Percentiles rank a stretch among this genome's conserved stretches.
Conservation (phyloP, 1,284 basidiomycete species). For the Athelia sp. region DNA sequence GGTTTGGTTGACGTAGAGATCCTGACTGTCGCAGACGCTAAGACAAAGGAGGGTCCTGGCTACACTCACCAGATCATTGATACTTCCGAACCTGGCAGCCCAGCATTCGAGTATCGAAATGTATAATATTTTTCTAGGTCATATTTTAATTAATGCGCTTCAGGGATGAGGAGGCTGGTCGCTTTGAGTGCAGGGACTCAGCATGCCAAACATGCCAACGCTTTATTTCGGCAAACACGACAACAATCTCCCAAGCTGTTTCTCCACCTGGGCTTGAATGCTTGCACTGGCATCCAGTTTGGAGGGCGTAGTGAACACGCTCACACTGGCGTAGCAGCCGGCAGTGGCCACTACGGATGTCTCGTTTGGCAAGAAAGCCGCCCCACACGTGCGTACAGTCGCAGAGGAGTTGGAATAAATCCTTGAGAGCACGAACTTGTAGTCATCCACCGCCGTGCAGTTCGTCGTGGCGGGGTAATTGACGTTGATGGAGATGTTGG, state of each 20-base stretch:
- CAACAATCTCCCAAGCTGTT: no score
- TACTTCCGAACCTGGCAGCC: conserved; percentile 81
- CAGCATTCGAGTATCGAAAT: conserved; percentile 83
- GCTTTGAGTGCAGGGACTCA: no score
- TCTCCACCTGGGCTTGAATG: no score
- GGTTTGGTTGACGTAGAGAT: conserved; percentile 72
- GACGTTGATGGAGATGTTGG: conserved; percentile 39
- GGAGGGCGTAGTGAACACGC: conserved; percentile 38
- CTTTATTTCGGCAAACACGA: no score
- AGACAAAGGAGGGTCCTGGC: conserved; percentile 47
- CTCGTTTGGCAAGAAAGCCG: conserved; percentile 34
- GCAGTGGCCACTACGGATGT: conserved; percentile 24
- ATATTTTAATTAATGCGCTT: no score
- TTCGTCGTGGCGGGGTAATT: conserved; percentile 40
- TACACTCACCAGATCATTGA: conserved; percentile 74
- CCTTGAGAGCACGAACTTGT: conserved; percentile 43
- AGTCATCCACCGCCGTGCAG: conserved; percentile 31
- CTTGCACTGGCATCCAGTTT: conserved; percentile 37
- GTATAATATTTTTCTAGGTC: conserved; percentile 25
- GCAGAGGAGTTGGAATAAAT: conserved; percentile 22
- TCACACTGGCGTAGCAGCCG: conserved; percentile 42
- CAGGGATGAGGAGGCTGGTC: no score
- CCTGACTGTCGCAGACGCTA: conserved; percentile 67
- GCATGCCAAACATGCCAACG: no score
- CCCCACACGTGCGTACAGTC: conserved; percentile 40